phyloP scores from a whole-genome alignment of 2,329 filamentous ascomycete species.

The Fusarium newnesense region DNA sequence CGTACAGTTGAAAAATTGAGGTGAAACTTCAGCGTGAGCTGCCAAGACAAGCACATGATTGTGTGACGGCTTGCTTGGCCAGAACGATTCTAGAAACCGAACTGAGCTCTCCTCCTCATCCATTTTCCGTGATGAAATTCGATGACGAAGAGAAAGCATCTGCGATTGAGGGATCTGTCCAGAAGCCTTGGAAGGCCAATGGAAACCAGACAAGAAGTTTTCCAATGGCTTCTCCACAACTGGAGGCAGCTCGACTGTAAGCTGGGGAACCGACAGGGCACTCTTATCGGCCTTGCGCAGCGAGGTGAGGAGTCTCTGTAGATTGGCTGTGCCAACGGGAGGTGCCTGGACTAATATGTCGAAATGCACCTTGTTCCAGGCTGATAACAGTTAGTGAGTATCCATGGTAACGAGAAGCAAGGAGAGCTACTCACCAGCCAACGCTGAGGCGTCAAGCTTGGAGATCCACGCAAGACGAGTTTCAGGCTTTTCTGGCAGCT shows the following conservation, averaged over 20 bases:
- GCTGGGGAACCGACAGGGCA: slow-evolving; percentile 73
- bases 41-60: slow-evolving; percentile 88
- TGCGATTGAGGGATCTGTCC: slow-evolving; percentile 56
- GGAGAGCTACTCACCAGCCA: slow-evolving; percentile 64
- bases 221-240: slow-evolving; percentile 73
- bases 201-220: slow-evolving; percentile 70
- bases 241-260: slow-evolving; percentile 86
- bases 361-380: slow-evolving; percentile 81
- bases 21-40: slow-evolving; percentile 81
- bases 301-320: slow-evolving; percentile 81
- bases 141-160: slow-evolving; percentile 77
- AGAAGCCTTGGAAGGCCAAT: slow-evolving; percentile 69
- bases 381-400: slow-evolving; percentile 51
- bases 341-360: slow-evolving; percentile 87
- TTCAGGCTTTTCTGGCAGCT: slow-evolving; percentile 72
- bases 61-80: slow-evolving; percentile 71
- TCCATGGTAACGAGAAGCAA: slow-evolving; percentile 24
- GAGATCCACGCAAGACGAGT: slow-evolving; percentile 81
- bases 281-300: slow-evolving; percentile 80
- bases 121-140: slow-evolving; percentile 70
- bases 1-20: slow-evolving; percentile 83
- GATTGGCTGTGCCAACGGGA: slow-evolving; percentile 74
- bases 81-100: slow-evolving; percentile 87
- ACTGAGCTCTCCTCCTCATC: slow-evolving; percentile 77
- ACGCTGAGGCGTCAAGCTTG: slow-evolving; percentile 76